Evolutionary conservation across 1,284 basidiomycete genomes (phyloP).

Genomic region (Cystobasidium slooffiae): DNA sequence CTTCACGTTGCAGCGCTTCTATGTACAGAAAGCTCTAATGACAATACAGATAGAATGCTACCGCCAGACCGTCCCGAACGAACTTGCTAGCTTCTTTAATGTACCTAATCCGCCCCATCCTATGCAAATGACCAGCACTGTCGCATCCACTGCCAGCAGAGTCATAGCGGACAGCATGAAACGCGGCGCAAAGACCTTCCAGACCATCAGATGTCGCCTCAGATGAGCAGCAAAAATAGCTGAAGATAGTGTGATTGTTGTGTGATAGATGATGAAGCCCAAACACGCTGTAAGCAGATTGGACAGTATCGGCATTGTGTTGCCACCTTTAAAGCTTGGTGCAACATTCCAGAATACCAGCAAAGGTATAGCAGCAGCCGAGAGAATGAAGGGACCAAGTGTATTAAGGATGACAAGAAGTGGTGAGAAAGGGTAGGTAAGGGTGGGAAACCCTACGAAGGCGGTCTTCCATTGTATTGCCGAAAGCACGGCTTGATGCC

Average conservation of each 20-base stretch:
- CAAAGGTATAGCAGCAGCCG: conserved; percentile 68
- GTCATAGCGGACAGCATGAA: conserved; percentile 75
- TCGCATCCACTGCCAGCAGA: conserved; percentile 60
- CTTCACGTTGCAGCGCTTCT: background rate
- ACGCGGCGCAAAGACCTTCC: conserved; percentile 96
- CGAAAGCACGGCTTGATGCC: conserved; percentile 86
- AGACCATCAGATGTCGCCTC: conserved; percentile 93
- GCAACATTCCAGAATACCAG: conserved; percentile 87
- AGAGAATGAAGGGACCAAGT: conserved; percentile 72
- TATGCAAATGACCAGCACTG: conserved; percentile 54
- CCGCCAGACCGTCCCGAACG: conserved; percentile 44
- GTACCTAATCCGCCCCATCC: conserved; percentile 42
- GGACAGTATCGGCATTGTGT: conserved; percentile 55
- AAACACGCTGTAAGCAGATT: conserved; percentile 63
- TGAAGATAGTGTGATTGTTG: conserved; percentile 69
- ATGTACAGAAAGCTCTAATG: background rate
- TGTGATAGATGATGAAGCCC: conserved; percentile 72
- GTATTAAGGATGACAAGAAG: conserved; percentile 80
- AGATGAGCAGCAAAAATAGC: conserved; percentile 76
- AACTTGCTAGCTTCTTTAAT: conserved; percentile 38
- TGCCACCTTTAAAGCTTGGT: conserved; percentile 59
- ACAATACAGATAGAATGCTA: conserved; percentile 14
- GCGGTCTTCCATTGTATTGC: conserved; percentile 96
- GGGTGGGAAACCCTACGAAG: conserved; percentile 72
- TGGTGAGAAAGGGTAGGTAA: conserved; percentile 76